Conservation (phyloP, 2,329 filamentous ascomycete species). For the Claviceps quebecensis region DNA sequence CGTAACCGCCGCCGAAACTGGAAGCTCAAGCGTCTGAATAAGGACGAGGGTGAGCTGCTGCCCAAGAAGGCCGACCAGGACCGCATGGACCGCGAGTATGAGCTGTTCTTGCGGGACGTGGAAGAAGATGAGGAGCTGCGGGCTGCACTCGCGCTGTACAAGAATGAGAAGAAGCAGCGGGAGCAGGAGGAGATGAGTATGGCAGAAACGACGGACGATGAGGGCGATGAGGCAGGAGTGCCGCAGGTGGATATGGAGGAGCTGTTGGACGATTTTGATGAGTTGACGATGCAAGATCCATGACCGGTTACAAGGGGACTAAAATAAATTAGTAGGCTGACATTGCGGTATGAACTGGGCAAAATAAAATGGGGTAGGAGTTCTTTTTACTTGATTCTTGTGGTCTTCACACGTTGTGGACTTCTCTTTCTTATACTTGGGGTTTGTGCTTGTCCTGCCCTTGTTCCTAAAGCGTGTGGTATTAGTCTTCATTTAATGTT, state of each 20-base stretch:
- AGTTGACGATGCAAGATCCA: conserved; percentile 40
- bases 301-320: not conserved
- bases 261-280: conserved; percentile 84
- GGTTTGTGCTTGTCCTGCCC: too few relatives aligned
- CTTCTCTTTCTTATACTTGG: not conserved
- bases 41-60: conserved; percentile 75
- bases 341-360: not conserved
- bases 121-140: conserved; percentile 89
- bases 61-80: conserved; percentile 81
- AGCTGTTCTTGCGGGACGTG: conserved; percentile 91
- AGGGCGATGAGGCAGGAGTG: conserved; percentile 46
- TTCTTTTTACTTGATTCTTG: not conserved
- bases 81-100: conserved; percentile 82
- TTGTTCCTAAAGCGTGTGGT: too few relatives aligned
- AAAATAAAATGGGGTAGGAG: not conserved
- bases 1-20: conserved; percentile 74
- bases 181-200: conserved; percentile 53
- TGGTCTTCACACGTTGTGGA: not conserved
- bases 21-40: conserved; percentile 86
- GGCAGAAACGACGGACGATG: conserved; percentile 46
- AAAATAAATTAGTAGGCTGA: not conserved
- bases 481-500: too few relatives aligned
- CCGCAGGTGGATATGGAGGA: conserved; percentile 67
- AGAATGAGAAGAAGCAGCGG: conserved; percentile 39
- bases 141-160: conserved; percentile 75